Percentiles rank a stretch among this genome's conserved stretches.
These are phyloP conservation scores for Rhizopus microsporus DNA, from an alignment of 371 early-diverging fungal genomes.

Conservation along the genomic window DNA sequence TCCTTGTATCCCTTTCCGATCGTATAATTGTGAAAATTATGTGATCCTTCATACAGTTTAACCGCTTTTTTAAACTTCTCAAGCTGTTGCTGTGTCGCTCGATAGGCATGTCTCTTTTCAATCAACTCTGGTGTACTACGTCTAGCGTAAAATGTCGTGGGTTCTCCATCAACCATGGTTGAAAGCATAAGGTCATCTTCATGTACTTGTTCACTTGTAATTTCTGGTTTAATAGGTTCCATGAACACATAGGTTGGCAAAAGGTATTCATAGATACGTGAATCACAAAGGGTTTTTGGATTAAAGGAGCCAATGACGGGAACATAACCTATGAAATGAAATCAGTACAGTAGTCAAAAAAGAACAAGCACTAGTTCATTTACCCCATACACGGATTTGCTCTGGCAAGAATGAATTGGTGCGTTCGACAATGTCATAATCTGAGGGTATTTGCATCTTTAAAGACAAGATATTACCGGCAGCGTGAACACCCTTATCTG, in stretches of 20 bases:
- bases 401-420: constrained; percentile 78
- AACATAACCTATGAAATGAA: constrained; percentile 56
- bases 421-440: constrained; percentile 65
- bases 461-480: constrained; percentile 94
- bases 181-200: constrained; percentile 25
- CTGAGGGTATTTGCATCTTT: constrained; percentile 77
- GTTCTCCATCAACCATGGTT: constrained; percentile 8
- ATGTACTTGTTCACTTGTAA: constrained; percentile 20
- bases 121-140: constrained; percentile 36
- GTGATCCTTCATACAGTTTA: constrained; percentile 82
- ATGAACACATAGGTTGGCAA: constrained; percentile 92
- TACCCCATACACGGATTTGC: constrained; percentile 88
- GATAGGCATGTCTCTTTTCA: constrained; percentile 62
- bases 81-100: constrained; percentile 64
- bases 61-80: constrained; percentile 71
- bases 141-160: constrained; percentile 33
- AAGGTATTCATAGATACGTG: constrained; percentile 97
- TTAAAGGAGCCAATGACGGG: constrained; percentile 83
- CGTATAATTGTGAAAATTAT: constrained; percentile 98
- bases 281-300: constrained; percentile 90
- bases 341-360: not conserved
- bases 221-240: constrained; percentile 33
- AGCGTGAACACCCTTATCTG: constrained; percentile 99
- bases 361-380: not conserved
- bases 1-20: constrained; percentile 78